Evolutionary conservation across 2,329 filamentous ascomycete species (phyloP).

Genomic region (Alternaria ethzedia): DNA sequence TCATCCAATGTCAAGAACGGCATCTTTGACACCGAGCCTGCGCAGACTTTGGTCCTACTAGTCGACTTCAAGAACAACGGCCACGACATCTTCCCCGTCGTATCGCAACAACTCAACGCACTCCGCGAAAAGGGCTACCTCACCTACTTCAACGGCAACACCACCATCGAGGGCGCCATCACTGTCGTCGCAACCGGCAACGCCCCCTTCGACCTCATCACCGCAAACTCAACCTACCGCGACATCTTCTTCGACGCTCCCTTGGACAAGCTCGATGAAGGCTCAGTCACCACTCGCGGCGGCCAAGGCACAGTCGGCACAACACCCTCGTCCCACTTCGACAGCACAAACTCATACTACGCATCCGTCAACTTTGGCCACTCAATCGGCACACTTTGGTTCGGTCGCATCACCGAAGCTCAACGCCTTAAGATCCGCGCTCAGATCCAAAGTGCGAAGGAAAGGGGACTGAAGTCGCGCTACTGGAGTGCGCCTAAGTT

Average conservation of each 20-base stretch:
- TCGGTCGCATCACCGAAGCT: slow-evolving; percentile 53
- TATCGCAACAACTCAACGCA: slow-evolving; percentile 52
- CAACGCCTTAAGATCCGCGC: slow-evolving; percentile 57
- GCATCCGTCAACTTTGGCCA: slow-evolving; percentile 65
- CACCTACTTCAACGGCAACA: slow-evolving; percentile 57
- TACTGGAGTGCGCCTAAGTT: slow-evolving; percentile 65
- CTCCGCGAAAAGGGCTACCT: slow-evolving; percentile 59
- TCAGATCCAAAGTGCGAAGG: slow-evolving; percentile 60
- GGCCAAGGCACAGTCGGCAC: slow-evolving; percentile 57
- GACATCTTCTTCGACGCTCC: slow-evolving; percentile 65
- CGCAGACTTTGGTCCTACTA: slow-evolving; percentile 59
- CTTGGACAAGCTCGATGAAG: slow-evolving; percentile 46
- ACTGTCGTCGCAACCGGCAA: slow-evolving; percentile 63
- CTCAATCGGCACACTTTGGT: slow-evolving; percentile 60
- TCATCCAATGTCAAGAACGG: slow-evolving; percentile 48
- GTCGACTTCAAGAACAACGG: slow-evolving; percentile 59
- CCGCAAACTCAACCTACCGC: slow-evolving; percentile 55
- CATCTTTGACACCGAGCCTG: slow-evolving; percentile 58
- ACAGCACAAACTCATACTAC: slow-evolving; percentile 68
- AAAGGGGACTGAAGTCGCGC: slow-evolving; percentile 60
- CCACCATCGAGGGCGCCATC: slow-evolving; percentile 52
- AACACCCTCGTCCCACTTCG: slow-evolving; percentile 43
- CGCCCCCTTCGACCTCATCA: slow-evolving; percentile 57
- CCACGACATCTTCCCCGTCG: slow-evolving; percentile 43
- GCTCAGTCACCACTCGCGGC: slow-evolving; percentile 1